Base-by-base conservation (phyloP, 169 alveolate species). In the Cryptosporidium ryanae region DNA sequence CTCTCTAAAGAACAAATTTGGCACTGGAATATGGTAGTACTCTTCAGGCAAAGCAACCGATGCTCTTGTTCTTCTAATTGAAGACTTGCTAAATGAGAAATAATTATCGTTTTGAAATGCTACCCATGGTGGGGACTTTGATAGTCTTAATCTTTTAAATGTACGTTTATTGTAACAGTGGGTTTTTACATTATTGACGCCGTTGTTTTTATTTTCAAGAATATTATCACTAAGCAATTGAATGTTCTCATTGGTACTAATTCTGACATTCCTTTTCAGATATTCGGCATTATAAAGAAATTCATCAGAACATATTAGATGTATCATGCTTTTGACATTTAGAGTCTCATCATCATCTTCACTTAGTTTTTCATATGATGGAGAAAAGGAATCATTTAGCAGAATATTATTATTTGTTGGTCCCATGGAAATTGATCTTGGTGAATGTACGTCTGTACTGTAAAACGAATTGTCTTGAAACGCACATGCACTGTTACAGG, bases 121-220 rank as follows among this genome's bases (percentile, higher is more conserved):
- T 55, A 76, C 71, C 71, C 68, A 76, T 43, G 87, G 87, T 38
- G 44, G 68, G 21, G 87, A 61, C 25, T 76, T 59, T 61, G 87
- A 32, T 21, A 76, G 63, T 38, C 46, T 61, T 23, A 59, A 10
- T 61, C 31, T 76, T 27, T 61, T 76, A 29, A 52, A 43, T 18
- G 46, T 57, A 21, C 64, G 44, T 32, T 52, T 76, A 46, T 23
- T 59, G 8, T 38, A 6, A 38, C 1, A 38, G 8, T 38, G 8
- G 46, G 3, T 38, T 38, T 38, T 38, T 6, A 6, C 8, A 38
- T 38, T 4, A 10, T 38, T 38, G 8, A 3, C 6, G 6, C 8
- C 8, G 8, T 10, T 10, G 8, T 0, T 38, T 6, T 38, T 38
- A 25, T 57, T 55, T 38, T 18, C 64, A 55, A 5, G 21, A 21